Evolutionary conservation across 2,329 filamentous ascomycete species (phyloP).

Genomic region (Colletotrichum viniferum): DNA sequence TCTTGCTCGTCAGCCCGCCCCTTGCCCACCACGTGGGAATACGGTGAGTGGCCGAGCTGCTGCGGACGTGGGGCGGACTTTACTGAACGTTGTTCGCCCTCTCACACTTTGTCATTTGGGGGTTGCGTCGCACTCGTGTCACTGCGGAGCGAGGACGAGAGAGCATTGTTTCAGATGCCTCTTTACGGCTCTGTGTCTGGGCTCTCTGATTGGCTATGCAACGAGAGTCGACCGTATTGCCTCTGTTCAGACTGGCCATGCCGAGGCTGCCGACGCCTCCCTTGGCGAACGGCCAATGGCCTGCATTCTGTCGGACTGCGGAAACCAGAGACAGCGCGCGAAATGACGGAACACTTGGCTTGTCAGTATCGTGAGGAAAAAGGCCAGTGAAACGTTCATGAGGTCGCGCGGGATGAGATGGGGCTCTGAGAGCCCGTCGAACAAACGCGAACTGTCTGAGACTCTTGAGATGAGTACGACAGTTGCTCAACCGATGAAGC

Average conservation of each 20-base stretch:
- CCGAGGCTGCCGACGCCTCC: conserved; percentile 7
- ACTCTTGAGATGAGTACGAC: conserved; percentile 8
- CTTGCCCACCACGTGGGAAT: conserved; percentile 17
- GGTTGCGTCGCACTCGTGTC: conserved; percentile 13
- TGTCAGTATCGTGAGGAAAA: not conserved
- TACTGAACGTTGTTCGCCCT: not conserved
- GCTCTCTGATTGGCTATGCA: not conserved
- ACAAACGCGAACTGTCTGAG: conserved; percentile 7
- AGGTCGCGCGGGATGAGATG: not conserved
- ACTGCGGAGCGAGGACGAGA: conserved; percentile 10
- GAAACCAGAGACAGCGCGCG: not conserved
- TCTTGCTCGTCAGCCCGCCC: conserved; percentile 1
- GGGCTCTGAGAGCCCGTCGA: not conserved
- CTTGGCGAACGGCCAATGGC: not conserved
- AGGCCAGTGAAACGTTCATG: not conserved
- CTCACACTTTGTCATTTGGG: conserved; percentile 2
- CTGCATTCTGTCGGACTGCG: not conserved
- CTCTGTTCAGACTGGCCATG: not conserved
- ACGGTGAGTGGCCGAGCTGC: conserved; percentile 4
- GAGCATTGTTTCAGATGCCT: conserved; percentile 19
- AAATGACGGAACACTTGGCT: not conserved
- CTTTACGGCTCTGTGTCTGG: not conserved
- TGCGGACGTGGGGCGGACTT: not conserved
- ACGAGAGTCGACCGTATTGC: not conserved
- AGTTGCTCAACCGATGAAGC: conserved; percentile 12